Conservation (phyloP, 495 filamentous ascomycete genomes). For the Xylaria acuta region DNA sequence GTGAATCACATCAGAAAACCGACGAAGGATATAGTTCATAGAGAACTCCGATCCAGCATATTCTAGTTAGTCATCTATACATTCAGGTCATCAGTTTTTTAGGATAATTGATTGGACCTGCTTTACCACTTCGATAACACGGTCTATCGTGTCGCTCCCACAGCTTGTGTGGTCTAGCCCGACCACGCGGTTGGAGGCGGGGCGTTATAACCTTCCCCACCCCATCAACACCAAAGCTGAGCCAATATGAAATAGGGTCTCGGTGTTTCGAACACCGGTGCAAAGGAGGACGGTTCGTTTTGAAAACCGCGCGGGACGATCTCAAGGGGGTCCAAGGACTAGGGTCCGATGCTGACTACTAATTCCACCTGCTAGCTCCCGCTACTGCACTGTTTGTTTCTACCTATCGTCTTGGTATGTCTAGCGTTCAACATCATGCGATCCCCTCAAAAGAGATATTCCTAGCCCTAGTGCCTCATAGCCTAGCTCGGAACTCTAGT, state of each 20-base stretch:
- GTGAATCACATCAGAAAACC: not conserved
- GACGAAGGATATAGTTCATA: not conserved
- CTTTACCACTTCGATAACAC: not conserved
- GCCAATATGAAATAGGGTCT: not conserved
- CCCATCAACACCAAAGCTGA: not conserved
- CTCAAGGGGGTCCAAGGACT: not conserved
- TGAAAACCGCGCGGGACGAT: not conserved
- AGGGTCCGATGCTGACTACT: not conserved
- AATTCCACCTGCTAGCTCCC: not conserved
- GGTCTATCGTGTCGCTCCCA: no score
- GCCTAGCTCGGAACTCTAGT: not conserved
- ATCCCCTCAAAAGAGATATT: not conserved
- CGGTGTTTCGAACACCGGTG: not conserved
- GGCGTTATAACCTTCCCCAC: not conserved
- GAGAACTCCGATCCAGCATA: no score
- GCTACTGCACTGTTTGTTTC: not conserved
- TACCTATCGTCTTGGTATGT: not conserved
- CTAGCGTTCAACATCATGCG: not conserved
- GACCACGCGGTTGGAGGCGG: not conserved
- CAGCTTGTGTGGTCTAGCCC: no score
- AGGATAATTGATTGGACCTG: not conserved
- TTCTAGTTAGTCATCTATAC: not conserved
- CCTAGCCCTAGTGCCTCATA: not conserved
- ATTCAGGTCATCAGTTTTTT: not conserved
- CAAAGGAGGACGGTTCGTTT: not conserved